Evolutionary conservation across 805 yeast species (phyloP), one percentile per base, ranked within the genome.

Genomic region (Candida arabinofermentans): DNA sequence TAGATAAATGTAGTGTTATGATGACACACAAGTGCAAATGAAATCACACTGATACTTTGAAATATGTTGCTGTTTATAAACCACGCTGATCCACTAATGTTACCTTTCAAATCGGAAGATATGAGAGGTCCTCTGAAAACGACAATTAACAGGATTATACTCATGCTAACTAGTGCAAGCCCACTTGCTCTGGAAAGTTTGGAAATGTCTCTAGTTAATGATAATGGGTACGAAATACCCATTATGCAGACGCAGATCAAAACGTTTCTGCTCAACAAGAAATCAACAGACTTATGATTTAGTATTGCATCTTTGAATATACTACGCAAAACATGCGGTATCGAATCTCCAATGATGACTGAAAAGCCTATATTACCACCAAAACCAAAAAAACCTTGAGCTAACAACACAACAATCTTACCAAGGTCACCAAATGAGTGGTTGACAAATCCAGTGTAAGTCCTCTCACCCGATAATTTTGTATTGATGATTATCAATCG

Each of bases 311-410:
- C 46, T 0, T 85, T 82, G 44, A 87, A 72, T 26, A 87, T 58
- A 3, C 88, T 77, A 42, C 79, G 67, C 36, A 91, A 60, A 4
- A 90, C 96, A 60, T 88, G 96, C 0, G 98, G 97, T 27, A 91
- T 81, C 0, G 96, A 86, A 56, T 90, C 98, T 17, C 98, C 98
- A 24, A 90, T 88, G 50, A 90, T 91, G 39, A 90, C 90, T 46
- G 96, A 86, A 63, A 88, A 91, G 2, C 96, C 97, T 71, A 88
- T 81, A 46, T 88, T 79, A 0, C 98, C 98, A 21, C 98, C 97
- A 55, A 87, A 81, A 1, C 98, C 97, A 70, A 90, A 90, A 4
- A 86, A 67, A 2, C 93, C 89, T 58, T 90, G 95, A 0, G 95
- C 78, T 3, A 83, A 52, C 21, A 90, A 69, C 24, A 90, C 79